phyloP scores from a whole-genome alignment of 768 basidiomycete genomes.

The Panellus pusillus region DNA sequence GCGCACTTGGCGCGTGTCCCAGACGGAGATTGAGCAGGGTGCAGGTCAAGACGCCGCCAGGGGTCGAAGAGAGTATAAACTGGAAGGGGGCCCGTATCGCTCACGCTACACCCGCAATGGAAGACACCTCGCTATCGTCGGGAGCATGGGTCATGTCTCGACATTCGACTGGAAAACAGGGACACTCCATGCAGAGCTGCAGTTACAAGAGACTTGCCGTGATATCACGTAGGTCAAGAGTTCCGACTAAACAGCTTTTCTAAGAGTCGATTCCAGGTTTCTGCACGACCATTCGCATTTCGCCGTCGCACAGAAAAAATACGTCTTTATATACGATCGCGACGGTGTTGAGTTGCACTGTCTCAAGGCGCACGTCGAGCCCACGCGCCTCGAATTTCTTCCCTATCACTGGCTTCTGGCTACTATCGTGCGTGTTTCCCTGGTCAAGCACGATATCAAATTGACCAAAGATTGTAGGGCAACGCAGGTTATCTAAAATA shows the following conservation, averaged over 20 bases:
- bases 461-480: constrained; percentile 46
- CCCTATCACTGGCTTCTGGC: constrained; percentile 96
- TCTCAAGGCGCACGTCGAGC: constrained; percentile 82
- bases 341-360: constrained; percentile 92
- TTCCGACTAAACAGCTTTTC: background rate
- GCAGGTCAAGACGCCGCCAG: constrained; percentile 74
- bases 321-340: constrained; percentile 94
- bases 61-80: constrained; percentile 73
- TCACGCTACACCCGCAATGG: constrained; percentile 90
- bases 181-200: constrained; percentile 81
- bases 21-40: constrained; percentile 68
- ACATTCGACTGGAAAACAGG: constrained; percentile 95
- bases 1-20: constrained; percentile 84
- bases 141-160: constrained; percentile 81
- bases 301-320: constrained; percentile 95
- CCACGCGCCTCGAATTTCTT: constrained; percentile 86
- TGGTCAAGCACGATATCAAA: background rate
- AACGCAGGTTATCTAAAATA: constrained; percentile 93
- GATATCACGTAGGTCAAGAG: constrained; percentile 78
- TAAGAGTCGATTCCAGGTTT: constrained; percentile 49
- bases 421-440: constrained; percentile 59
- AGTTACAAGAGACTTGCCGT: constrained; percentile 85
- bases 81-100: constrained; percentile 86
- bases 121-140: constrained; percentile 86
- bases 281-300: constrained; percentile 91